These are phyloP conservation scores for Tripidium arundinaceum DNA, from an alignment of 202 grass and related monocot genomes.

Conservation along the genomic window DNA sequence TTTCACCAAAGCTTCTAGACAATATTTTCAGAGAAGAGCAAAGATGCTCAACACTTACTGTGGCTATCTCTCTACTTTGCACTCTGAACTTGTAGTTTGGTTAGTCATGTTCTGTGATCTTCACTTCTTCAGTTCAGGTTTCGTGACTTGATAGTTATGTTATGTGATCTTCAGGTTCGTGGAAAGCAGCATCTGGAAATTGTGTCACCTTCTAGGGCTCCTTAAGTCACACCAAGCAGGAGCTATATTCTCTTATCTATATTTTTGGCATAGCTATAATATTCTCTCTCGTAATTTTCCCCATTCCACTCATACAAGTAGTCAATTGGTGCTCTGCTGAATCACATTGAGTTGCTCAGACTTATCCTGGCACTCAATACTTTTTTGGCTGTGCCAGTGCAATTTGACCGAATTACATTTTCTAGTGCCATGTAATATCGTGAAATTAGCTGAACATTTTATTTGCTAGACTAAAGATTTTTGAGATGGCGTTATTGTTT, in stretches of 20 bases:
- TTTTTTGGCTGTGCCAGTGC: conserved; percentile 38
- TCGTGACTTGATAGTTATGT: not conserved
- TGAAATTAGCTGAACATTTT: not conserved
- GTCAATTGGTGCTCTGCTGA: conserved; percentile 65
- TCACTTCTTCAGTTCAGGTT: not conserved
- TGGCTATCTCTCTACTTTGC: not conserved
- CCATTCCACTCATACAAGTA: conserved; percentile 35
- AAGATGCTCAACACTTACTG: not conserved
- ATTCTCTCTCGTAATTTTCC: not conserved
- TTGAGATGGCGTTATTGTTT: not conserved
- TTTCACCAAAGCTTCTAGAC: not conserved
- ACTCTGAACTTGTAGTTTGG: not conserved
- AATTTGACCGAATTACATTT: conserved; percentile 17
- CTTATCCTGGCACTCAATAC: conserved; percentile 50
- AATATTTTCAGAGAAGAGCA: not conserved
- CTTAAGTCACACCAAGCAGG: not conserved
- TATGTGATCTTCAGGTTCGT: not conserved
- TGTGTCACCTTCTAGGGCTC: not conserved
- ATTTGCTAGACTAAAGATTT: not conserved
- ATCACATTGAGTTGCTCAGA: conserved; percentile 33
- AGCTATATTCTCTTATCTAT: not conserved
- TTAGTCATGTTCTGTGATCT: not conserved
- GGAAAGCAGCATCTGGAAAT: not conserved
- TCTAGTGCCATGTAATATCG: not conserved
- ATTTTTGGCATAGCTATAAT: not conserved